Percentiles rank a stretch among this genome's conserved stretches.
Conservation (phyloP, 1,284 basidiomycete species). For the Serendipita sp. region DNA sequence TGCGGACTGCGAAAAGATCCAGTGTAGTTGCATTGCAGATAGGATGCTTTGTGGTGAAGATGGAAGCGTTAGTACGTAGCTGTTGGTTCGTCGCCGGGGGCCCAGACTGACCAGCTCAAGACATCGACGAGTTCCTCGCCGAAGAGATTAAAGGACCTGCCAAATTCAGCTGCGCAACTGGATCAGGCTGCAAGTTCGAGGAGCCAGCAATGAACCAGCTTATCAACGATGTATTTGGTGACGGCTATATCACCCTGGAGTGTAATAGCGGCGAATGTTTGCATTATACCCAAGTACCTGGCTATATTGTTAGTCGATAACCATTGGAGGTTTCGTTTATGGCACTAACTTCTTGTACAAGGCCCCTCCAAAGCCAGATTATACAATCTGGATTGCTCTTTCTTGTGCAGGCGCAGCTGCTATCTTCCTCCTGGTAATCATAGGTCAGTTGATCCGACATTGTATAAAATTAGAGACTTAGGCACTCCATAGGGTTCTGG, state of each 20-base stretch:
- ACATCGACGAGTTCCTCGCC: conserved; percentile 85
- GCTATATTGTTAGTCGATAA: conserved; percentile 54
- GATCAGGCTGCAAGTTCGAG: conserved; percentile 68
- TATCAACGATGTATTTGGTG: conserved; percentile 88
- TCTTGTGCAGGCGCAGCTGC: conserved; percentile 64
- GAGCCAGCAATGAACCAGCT: conserved; percentile 94
- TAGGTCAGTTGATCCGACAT: conserved; percentile 27
- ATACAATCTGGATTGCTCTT: conserved; percentile 67
- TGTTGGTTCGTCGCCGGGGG: conserved; percentile 3
- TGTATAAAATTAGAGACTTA: conserved; percentile 22
- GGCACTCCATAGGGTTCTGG: conserved; percentile 53
- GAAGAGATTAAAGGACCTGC: conserved; percentile 89
- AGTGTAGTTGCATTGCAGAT: conserved; percentile 83
- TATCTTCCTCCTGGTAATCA: conserved; percentile 44
- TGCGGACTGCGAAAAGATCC: conserved; percentile 70
- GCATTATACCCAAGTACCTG: conserved; percentile 87
- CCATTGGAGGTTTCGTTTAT: not conserved
- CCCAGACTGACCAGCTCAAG: conserved; percentile 29
- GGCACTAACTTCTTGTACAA: conserved; percentile 19
- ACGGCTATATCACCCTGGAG: conserved; percentile 73
- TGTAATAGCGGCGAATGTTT: conserved; percentile 89
- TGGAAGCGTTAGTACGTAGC: conserved; percentile 72
- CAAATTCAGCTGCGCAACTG: conserved; percentile 62
- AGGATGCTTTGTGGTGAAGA: conserved; percentile 92
- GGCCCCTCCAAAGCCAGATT: conserved; percentile 67